Evolutionary conservation across 2,329 filamentous ascomycete species (phyloP), one percentile per base, ranked within the genome.

Genomic region (Pseudocercospora vitis): DNA sequence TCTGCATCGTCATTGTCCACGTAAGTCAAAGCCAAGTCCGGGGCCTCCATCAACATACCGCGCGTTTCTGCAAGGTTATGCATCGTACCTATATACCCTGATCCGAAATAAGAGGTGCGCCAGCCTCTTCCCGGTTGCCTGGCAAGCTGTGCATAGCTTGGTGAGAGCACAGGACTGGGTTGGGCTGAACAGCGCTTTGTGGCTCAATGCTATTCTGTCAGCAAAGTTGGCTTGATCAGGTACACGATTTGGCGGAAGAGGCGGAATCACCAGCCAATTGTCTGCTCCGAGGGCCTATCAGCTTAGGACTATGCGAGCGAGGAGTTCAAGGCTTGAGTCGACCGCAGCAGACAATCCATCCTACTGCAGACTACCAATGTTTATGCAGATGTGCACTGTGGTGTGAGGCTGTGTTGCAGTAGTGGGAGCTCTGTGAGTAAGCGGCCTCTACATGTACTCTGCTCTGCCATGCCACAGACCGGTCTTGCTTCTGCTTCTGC

Each of bases 1-100:
- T 45, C 26, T 45, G 45, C 29, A 32, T 33, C 16, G 35, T 46
- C 51, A 46, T 49, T 26, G n/a, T 32, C 39, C 12, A 37, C n/a
- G 40, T 37, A 21, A 46, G 28, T 26, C 21, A 23, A 12, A 24
- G 23, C 21, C 39, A 44, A 44, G 23, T 24, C 14, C 28, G 39
- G 16, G 12, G 21, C 11, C 39, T 44, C 39, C 39, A 26, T 18
- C 39, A 26, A 42, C n/a, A n/a, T 42, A 42, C 39, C 16, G 21
- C 39, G 39, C 39, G 19, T 26, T 44, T 12, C 39, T 44, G 11
- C 21, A 39, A 19, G 35, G 35, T 39, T 23, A 18, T 19, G 35
- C 19, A 19, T 39, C 35, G 18, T 18, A 39, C 14, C 35, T 39
- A 39, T 23, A 39, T 39, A 39, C 35, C 35, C 35, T 39, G 35